Conservation (phyloP, 805 yeast species). For the Cephaloascus fragrans region DNA sequence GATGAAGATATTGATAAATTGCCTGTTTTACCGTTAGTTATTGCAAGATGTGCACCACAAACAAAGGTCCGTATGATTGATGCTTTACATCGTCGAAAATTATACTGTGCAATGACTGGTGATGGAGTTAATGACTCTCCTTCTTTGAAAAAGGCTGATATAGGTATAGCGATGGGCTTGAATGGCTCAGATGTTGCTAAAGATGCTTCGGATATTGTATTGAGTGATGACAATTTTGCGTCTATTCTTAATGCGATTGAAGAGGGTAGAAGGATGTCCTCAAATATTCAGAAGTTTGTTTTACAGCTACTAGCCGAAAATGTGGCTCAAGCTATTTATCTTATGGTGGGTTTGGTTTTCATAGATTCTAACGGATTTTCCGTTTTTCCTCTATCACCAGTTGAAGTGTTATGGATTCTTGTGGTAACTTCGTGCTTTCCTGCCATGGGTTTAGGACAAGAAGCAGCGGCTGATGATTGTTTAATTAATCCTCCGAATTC, state of each 20-base stretch:
- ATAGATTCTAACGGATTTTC: conserved; percentile 53
- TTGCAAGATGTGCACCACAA: conserved; percentile 78
- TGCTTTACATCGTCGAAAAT: conserved; percentile 53
- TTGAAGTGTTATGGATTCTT: conserved; percentile 72
- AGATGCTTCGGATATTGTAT: conserved; percentile 70
- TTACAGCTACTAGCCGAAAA: conserved; percentile 65
- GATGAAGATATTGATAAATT: conserved; percentile 52
- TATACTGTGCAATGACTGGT: conserved; percentile 74
- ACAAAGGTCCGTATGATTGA: conserved; percentile 78
- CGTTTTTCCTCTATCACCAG: conserved; percentile 77
- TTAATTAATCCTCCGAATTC: conserved; percentile 59
- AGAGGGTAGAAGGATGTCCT: conserved; percentile 74
- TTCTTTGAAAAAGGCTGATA: conserved; percentile 64
- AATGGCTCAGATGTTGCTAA: conserved; percentile 82
- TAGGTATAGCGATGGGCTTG: conserved; percentile 79
- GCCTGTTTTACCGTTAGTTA: conserved; percentile 65
- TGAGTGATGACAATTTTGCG: conserved; percentile 71
- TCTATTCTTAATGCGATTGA: conserved; percentile 70
- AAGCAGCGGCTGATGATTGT: conserved; percentile 52
- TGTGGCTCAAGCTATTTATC: conserved; percentile 58
- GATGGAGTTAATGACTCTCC: conserved; percentile 84
- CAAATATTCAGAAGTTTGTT: conserved; percentile 70
- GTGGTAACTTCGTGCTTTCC: conserved; percentile 77
- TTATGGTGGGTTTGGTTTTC: conserved; percentile 67
- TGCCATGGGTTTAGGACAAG: conserved; percentile 74